Conservation (phyloP, 2,329 filamentous ascomycete species). For the Xylariaceae sp. region DNA sequence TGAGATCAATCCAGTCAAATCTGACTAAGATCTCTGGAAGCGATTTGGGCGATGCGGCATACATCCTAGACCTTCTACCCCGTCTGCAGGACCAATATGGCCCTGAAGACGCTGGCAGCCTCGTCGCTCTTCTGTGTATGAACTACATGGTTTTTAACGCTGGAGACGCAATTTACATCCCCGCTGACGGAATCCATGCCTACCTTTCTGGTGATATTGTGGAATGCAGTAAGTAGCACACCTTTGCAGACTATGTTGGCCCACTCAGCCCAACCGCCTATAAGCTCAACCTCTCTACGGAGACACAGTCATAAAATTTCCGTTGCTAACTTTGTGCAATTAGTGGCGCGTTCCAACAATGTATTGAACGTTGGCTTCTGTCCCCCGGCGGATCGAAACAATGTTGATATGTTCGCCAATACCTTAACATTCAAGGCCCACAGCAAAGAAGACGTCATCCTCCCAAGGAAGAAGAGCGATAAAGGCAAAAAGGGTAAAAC, state of each 20-base stretch:
- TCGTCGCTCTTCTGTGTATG: slow-evolving; percentile 76
- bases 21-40: slow-evolving; percentile 56
- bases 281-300: too few species aligned
- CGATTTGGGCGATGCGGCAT: slow-evolving; percentile 57
- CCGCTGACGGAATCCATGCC: slow-evolving; percentile 76
- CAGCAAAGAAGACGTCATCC: slow-evolving; percentile 59
- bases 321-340: background rate
- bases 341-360: slow-evolving; percentile 74
- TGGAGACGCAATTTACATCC: slow-evolving; percentile 73
- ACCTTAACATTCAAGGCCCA: slow-evolving; percentile 71
- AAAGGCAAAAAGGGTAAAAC: slow-evolving; percentile 66
- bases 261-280: too few species aligned
- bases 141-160: slow-evolving; percentile 72
- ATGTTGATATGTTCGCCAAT: slow-evolving; percentile 67
- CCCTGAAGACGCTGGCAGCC: slow-evolving; percentile 66
- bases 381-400: slow-evolving; percentile 68
- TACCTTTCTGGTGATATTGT: slow-evolving; percentile 77
- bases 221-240: slow-evolving; percentile 62
- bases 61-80: slow-evolving; percentile 70
- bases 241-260: too few species aligned
- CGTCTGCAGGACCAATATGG: slow-evolving; percentile 71
- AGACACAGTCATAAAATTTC: background rate
- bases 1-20: slow-evolving; percentile 59
- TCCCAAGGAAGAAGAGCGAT: slow-evolving; percentile 56
- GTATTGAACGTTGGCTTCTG: slow-evolving; percentile 75